A percentile compares a stretch with the other conserved stretches of the same genome.
Conservation (phyloP, 2,329 filamentous ascomycete genomes). For the Trichoderma sp. region DNA sequence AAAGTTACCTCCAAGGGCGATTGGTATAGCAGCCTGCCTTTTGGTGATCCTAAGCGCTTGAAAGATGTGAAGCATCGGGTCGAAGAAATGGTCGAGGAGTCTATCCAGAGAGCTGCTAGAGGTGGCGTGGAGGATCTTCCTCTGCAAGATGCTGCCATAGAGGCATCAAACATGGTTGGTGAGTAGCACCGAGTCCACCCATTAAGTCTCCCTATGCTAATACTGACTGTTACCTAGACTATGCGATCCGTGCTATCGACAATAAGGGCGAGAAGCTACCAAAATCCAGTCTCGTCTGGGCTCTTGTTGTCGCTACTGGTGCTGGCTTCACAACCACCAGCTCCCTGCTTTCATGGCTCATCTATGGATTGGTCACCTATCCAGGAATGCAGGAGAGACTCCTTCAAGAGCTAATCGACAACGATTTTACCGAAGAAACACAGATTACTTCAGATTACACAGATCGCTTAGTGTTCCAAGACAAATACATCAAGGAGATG, state of each 20-base stretch:
- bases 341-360: constrained; percentile 56
- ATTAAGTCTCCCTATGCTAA: not conserved
- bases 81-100: constrained; percentile 37
- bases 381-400: constrained; percentile 54
- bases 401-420: constrained; percentile 55
- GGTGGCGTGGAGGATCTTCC: constrained; percentile 39
- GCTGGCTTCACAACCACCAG: constrained; percentile 62
- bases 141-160: constrained; percentile 48
- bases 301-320: constrained; percentile 50
- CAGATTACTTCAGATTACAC: constrained; percentile 47
- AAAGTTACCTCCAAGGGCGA: constrained; percentile 43
- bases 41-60: constrained; percentile 52
- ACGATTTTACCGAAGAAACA: constrained; percentile 42
- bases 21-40: constrained; percentile 57
- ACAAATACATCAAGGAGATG: constrained; percentile 59
- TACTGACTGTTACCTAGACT: constrained; percentile 38
- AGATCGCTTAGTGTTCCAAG: constrained; percentile 49
- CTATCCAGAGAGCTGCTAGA: constrained; percentile 37
- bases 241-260: constrained; percentile 51
- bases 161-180: constrained; percentile 41
- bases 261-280: constrained; percentile 52
- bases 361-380: constrained; percentile 54
- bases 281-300: constrained; percentile 28
- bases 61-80: constrained; percentile 34
- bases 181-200: not conserved